These are phyloP conservation scores for Talaromyces islandicus DNA, from an alignment of 2,329 filamentous ascomycete species.

Conservation along the genomic window DNA sequence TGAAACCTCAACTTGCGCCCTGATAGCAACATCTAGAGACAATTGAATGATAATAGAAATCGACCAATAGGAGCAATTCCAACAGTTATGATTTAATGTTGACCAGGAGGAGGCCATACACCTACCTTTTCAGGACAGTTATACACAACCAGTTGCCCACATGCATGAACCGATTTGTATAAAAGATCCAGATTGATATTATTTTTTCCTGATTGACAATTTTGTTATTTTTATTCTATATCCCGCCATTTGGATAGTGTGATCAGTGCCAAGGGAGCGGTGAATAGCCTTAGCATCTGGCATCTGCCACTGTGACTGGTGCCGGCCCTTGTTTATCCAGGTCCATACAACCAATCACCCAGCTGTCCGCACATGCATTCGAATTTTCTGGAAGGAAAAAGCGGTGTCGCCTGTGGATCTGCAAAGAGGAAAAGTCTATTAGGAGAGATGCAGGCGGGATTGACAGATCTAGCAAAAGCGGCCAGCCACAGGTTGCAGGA, in stretches of 20 bases:
- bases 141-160: too few relatives aligned
- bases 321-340: not conserved
- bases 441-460: too few relatives aligned
- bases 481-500: not conserved
- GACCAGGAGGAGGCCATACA: not conserved
- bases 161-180: not conserved
- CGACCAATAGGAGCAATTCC: not conserved
- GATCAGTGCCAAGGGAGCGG: slow-evolving; percentile 1
- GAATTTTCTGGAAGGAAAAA: slow-evolving; percentile 8
- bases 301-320: not conserved
- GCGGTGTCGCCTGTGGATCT: slow-evolving; percentile 1
- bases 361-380: slow-evolving; percentile 1
- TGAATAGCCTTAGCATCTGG: not conserved
- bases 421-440: too few relatives aligned
- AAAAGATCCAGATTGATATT: not conserved
- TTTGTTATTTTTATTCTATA: not conserved
- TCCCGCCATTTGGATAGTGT: not conserved
- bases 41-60: not conserved
- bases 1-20: not conserved
- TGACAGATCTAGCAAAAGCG: not conserved
- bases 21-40: too few relatives aligned
- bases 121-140: not conserved
- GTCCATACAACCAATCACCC: slow-evolving; percentile 4
- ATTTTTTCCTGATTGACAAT: not conserved
- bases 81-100: not conserved